Conservation (phyloP, 768 basidiomycete genomes). For the Cyclocybe cylindracea region DNA sequence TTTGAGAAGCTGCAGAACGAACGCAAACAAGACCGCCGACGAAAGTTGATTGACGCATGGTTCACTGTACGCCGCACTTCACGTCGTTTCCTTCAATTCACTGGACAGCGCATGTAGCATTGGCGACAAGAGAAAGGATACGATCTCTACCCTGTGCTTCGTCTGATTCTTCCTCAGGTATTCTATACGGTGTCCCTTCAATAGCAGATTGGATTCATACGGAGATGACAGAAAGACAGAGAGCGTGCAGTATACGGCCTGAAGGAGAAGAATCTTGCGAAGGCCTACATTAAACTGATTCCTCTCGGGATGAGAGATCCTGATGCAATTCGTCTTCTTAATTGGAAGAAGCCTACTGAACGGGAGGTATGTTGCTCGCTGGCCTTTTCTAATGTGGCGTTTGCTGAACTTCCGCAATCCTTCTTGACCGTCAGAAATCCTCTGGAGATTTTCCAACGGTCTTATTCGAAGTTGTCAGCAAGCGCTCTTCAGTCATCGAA, state of each 20-base stretch:
- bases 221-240: slow-evolving; percentile 74
- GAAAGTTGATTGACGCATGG: slow-evolving; percentile 72
- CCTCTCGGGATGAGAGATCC: slow-evolving; percentile 79
- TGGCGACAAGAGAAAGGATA: slow-evolving; percentile 87
- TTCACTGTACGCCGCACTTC: slow-evolving; percentile 62
- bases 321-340: slow-evolving; percentile 78
- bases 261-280: slow-evolving; percentile 94
- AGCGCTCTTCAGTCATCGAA: slow-evolving; percentile 78
- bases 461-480: slow-evolving; percentile 82
- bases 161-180: slow-evolving; percentile 89
- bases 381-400: not conserved
- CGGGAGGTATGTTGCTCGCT: slow-evolving; percentile 47
- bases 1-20: slow-evolving; percentile 78
- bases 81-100: not conserved
- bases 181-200: slow-evolving; percentile 5
- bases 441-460: slow-evolving; percentile 91
- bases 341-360: slow-evolving; percentile 88
- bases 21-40: slow-evolving; percentile 72
- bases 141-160: slow-evolving; percentile 88
- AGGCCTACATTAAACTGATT: slow-evolving; percentile 88
- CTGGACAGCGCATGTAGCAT: slow-evolving; percentile 45
- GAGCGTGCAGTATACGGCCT: slow-evolving; percentile 91
- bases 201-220: not conserved
- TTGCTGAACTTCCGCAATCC: not conserved
- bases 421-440: slow-evolving; percentile 45